phyloP scores from a whole-genome alignment of 768 basidiomycete species.

The Boletus coccyginus region DNA sequence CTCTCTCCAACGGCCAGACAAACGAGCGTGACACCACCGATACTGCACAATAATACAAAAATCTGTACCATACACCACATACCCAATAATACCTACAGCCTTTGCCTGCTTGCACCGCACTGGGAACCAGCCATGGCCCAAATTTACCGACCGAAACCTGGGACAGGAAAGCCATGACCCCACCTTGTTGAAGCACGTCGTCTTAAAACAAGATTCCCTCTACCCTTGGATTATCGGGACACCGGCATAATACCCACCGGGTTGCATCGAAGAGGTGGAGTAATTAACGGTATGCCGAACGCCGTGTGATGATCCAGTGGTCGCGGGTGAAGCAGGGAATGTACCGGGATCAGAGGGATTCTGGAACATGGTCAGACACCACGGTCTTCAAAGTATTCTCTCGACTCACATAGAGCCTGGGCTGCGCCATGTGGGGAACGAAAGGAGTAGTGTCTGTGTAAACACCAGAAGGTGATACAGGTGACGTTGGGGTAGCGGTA shows the following conservation, averaged over 20 bases:
- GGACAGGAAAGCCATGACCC: neutral
- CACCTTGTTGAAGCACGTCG: too few species aligned
- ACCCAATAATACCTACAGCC: too few species aligned
- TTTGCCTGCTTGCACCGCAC: too few species aligned
- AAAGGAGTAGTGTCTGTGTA: slow-evolving; percentile 13
- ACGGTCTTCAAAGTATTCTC: neutral
- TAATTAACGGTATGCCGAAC: slow-evolving; percentile 6
- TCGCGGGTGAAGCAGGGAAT: slow-evolving; percentile 30
- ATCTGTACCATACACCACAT: too few species aligned
- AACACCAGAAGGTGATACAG: neutral
- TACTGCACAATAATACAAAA: too few species aligned
- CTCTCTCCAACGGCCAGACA: too few species aligned
- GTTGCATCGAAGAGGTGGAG: slow-evolving; percentile 4
- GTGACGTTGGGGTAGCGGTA: neutral
- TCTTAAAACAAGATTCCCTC: neutral
- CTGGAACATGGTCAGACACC: slow-evolving; percentile 16
- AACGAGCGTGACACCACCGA: too few species aligned
- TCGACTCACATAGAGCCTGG: slow-evolving; percentile 30
- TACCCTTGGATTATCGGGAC: slow-evolving; percentile 23
- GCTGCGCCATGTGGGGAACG: slow-evolving; percentile 19
- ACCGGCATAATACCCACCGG: slow-evolving; percentile 24
- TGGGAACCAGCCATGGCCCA: too few species aligned
- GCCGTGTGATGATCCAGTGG: slow-evolving; percentile 7
- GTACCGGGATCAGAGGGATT: slow-evolving; percentile 38
- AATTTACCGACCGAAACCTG: too few species aligned